These are phyloP conservation scores for Raffaelea albimanens DNA, from an alignment of 2,329 filamentous ascomycete genomes.

Conservation along the genomic window DNA sequence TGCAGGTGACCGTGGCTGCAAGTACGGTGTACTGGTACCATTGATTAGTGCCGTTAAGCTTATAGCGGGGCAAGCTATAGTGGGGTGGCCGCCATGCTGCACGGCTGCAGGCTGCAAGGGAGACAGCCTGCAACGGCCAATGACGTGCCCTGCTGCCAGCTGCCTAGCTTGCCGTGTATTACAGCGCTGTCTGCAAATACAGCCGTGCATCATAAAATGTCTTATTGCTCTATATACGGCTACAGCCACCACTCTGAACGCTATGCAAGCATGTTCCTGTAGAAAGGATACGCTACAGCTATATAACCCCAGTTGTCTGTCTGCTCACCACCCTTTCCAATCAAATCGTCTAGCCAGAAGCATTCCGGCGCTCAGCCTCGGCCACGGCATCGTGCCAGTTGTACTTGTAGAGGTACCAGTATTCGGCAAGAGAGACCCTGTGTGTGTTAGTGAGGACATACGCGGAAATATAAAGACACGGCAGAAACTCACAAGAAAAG, in stretches of 20 bases:
- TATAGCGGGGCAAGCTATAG: slow-evolving; percentile 5
- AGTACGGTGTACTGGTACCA: background rate
- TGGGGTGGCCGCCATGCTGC: slow-evolving; percentile 1
- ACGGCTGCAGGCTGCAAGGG: background rate
- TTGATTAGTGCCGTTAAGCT: background rate
- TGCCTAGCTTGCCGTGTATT: too few species aligned
- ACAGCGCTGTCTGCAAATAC: too few species aligned
- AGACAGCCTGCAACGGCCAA: too few species aligned
- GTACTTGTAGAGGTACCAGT: slow-evolving; percentile 38
- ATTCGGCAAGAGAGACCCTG: slow-evolving; percentile 45
- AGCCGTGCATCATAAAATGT: too few species aligned
- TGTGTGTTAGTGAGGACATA: slow-evolving; percentile 8
- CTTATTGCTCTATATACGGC: too few species aligned
- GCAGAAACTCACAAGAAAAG: slow-evolving; percentile 49
- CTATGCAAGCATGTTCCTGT: too few species aligned
- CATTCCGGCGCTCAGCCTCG: slow-evolving; percentile 43
- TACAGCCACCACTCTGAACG: too few species aligned
- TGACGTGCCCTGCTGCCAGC: too few species aligned
- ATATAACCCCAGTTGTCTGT: too few species aligned
- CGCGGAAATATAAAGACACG: too few species aligned
- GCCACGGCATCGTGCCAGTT: slow-evolving; percentile 44
- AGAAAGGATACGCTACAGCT: too few species aligned
- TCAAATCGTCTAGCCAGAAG: slow-evolving; percentile 13
- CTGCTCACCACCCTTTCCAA: too few species aligned
- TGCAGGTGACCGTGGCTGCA: background rate